A percentile compares a stretch with the other conserved stretches of the same genome.
phyloP scores from a whole-genome alignment of 768 basidiomycete genomes.

The Panaeolus cyanescens region DNA sequence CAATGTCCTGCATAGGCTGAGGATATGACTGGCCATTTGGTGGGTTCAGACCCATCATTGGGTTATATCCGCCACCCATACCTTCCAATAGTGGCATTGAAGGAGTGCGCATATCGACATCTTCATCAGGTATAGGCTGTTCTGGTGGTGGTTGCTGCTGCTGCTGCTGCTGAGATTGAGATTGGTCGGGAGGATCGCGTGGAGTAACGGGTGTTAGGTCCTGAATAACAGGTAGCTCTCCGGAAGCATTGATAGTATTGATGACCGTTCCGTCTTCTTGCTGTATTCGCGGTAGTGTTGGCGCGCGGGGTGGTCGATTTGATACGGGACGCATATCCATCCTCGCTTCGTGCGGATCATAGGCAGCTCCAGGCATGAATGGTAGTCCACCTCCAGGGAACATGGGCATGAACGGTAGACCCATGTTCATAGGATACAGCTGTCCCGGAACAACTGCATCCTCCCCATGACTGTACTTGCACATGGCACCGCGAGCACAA shows the following conservation, averaged over 20 bases:
- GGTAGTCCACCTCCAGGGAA: slow-evolving; percentile 56
- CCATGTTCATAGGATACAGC: slow-evolving; percentile 57
- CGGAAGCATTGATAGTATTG: slow-evolving; percentile 47
- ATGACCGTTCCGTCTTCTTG: slow-evolving; percentile 50
- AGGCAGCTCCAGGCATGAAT: slow-evolving; percentile 47
- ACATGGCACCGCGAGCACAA: slow-evolving; percentile 84
- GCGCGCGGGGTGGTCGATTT: slow-evolving; percentile 52
- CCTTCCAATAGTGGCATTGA: slow-evolving; percentile 1
- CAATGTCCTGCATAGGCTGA: slow-evolving; percentile 28
- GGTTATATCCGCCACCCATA: slow-evolving; percentile 11
- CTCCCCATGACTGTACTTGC: slow-evolving; percentile 92
- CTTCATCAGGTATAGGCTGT: slow-evolving; percentile 19
- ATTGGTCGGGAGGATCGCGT: slow-evolving; percentile 26
- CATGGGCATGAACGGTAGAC: slow-evolving; percentile 72
- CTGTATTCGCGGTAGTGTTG: slow-evolving; percentile 56
- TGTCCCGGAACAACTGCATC: slow-evolving; percentile 80
- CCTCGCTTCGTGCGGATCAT: slow-evolving; percentile 77
- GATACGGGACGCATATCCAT: slow-evolving; percentile 74
- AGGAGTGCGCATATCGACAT: slow-evolving; percentile 23
- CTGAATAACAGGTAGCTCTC: slow-evolving; percentile 83
- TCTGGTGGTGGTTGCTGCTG: slow-evolving; percentile 11
- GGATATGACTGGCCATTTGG: slow-evolving; percentile 23
- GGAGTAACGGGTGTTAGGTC: slow-evolving; percentile 56
- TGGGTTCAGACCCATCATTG: slow-evolving; percentile 6
- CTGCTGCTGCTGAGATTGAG: slow-evolving; percentile 23